These are phyloP conservation scores for Vigna unguiculata DNA, from an alignment of 306 rosid species.

Conservation along the genomic window DNA sequence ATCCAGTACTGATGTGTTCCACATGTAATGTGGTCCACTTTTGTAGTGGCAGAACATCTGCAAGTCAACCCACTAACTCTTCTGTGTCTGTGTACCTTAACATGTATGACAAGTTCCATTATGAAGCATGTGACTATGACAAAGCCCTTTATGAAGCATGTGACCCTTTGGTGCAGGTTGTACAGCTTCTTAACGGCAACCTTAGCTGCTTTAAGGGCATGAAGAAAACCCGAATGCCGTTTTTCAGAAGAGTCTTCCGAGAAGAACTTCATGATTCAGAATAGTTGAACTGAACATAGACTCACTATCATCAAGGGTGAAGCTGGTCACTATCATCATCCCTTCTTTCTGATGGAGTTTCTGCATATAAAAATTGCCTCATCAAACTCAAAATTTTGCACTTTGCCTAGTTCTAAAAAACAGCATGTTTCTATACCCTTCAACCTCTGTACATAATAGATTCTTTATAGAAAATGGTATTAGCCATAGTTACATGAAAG, in stretches of 20 bases:
- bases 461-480: background rate
- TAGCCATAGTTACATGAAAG: constrained; percentile 21
- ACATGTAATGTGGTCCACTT: background rate
- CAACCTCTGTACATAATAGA: constrained; percentile 46
- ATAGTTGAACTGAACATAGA: constrained; percentile 13
- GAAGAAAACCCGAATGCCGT: constrained; percentile 65
- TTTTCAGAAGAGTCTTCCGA: constrained; percentile 64
- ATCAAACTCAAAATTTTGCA: constrained; percentile 40
- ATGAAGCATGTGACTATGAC: constrained; percentile 14
- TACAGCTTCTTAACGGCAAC: constrained; percentile 76
- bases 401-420: background rate
- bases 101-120: background rate
- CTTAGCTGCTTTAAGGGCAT: constrained; percentile 72
- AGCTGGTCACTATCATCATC: background rate
- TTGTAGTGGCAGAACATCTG: background rate
- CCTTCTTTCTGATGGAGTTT: constrained; percentile 7
- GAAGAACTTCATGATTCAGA: constrained; percentile 65
- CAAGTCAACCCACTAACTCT: background rate
- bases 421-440: background rate
- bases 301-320: constrained; percentile 29
- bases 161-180: constrained; percentile 65
- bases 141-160: constrained; percentile 15
- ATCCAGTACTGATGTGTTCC: background rate
- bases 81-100: background rate
- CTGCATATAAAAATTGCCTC: constrained; percentile 27